Conservation (phyloP, 495 filamentous ascomycete genomes). For the Penicillium steckii region DNA sequence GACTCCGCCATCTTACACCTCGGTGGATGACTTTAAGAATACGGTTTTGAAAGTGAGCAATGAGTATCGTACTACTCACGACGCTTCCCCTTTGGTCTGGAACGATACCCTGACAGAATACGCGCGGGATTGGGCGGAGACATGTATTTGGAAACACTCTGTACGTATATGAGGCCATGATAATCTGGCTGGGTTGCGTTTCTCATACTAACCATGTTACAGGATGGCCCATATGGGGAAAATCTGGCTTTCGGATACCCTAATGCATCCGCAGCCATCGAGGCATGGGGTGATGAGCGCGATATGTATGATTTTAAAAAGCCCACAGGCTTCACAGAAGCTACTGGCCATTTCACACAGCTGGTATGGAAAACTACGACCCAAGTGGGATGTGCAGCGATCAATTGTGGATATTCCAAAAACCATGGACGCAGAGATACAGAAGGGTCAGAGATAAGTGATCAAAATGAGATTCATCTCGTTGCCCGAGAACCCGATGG, state of each 20-base stretch:
- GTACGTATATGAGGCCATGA: conserved; percentile 39
- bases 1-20: conserved; percentile 47
- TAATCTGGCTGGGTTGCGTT: no score
- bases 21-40: conserved; percentile 48
- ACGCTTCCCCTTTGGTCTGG: conserved; percentile 61
- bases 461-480: neutral
- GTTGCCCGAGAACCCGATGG: conserved; percentile 6
- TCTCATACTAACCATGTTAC: neutral
- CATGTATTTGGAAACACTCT: conserved; percentile 63
- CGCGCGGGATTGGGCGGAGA: conserved; percentile 50
- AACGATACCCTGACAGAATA: conserved; percentile 60
- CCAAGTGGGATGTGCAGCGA: conserved; percentile 65
- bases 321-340: conserved; percentile 54
- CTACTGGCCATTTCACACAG: conserved; percentile 85
- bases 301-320: conserved; percentile 55
- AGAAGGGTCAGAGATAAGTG: neutral
- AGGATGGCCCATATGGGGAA: conserved; percentile 71
- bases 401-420: conserved; percentile 50
- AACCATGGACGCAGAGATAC: neutral
- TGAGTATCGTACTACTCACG: conserved; percentile 62
- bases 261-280: conserved; percentile 57
- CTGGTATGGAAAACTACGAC: conserved; percentile 75
- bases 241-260: conserved; percentile 72
- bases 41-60: conserved; percentile 67
- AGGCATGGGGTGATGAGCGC: conserved; percentile 67